phyloP scores from a whole-genome alignment of 2,329 filamentous ascomycete species.

The Fonsecaea multimorphosa region DNA sequence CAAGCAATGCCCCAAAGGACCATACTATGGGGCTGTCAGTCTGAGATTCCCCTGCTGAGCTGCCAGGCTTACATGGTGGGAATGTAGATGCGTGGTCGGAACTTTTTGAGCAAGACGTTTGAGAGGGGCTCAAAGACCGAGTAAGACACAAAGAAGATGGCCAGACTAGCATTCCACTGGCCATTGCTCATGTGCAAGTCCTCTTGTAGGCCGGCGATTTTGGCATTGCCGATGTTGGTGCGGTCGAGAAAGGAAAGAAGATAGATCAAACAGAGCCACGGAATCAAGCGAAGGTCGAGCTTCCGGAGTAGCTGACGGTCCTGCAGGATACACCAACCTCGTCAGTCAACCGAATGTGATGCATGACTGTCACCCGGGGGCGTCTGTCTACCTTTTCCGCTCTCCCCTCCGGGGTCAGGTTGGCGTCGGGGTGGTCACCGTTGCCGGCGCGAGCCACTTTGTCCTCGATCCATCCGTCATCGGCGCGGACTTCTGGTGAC shows the following conservation, averaged over 20 bases:
- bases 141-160: slow-evolving; percentile 63
- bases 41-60: too few species aligned
- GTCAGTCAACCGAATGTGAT: too few species aligned
- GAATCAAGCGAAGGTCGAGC: slow-evolving; percentile 33
- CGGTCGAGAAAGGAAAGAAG: slow-evolving; percentile 45
- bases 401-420: too few species aligned
- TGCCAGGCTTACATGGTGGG: background rate
- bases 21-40: slow-evolving; percentile 70
- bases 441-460: too few species aligned
- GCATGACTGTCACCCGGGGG: too few species aligned
- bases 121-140: background rate
- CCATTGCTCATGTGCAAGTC: slow-evolving; percentile 40
- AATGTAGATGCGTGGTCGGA: background rate
- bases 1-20: slow-evolving; percentile 58
- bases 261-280: slow-evolving; percentile 39
- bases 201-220: slow-evolving; percentile 41
- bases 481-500: too few species aligned
- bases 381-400: too few species aligned
- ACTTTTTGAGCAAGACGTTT: background rate
- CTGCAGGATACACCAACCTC: slow-evolving; percentile 37
- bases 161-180: slow-evolving; percentile 58
- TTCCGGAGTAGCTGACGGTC: slow-evolving; percentile 50
- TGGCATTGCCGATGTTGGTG: slow-evolving; percentile 47
- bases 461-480: too few species aligned
- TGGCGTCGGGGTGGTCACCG: too few species aligned